A percentile compares a stretch with the other conserved stretches of the same genome.
phyloP scores from a whole-genome alignment of 2,329 filamentous ascomycete genomes.

The Epichloe typhina region DNA sequence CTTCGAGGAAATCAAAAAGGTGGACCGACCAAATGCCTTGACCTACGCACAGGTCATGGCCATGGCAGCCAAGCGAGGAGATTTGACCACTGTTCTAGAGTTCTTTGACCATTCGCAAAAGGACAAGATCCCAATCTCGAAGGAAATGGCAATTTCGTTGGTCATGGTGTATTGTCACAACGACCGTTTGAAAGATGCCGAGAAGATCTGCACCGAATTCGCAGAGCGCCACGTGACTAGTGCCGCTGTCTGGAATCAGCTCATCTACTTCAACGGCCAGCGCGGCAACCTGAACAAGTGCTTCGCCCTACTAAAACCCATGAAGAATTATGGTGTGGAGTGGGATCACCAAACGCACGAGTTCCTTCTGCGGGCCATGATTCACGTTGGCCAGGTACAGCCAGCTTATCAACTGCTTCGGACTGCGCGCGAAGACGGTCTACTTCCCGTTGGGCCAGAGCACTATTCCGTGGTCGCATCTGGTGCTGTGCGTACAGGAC shows the following conservation, averaged over 20 bases:
- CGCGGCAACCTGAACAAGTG: constrained; percentile 39
- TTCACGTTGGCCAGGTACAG: constrained; percentile 34
- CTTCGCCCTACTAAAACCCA: constrained; percentile 33
- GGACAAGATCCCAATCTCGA: constrained; percentile 34
- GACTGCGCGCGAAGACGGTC: constrained; percentile 26
- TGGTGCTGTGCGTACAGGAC: constrained; percentile 32
- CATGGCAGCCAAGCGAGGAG: constrained; percentile 56
- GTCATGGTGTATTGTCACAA: constrained; percentile 51
- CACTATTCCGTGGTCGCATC: constrained; percentile 43
- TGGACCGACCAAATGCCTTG: constrained; percentile 41
- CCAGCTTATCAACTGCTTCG: constrained; percentile 36
- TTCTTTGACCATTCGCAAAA: constrained; percentile 50
- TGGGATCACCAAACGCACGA: constrained; percentile 39
- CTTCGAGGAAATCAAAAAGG: constrained; percentile 46
- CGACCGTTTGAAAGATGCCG: constrained; percentile 22
- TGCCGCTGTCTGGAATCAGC: constrained; percentile 63
- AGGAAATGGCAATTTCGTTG: constrained; percentile 48
- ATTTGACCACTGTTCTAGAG: constrained; percentile 54
- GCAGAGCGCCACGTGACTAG: constrained; percentile 35
- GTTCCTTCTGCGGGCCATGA: constrained; percentile 34
- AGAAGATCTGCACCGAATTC: constrained; percentile 32
- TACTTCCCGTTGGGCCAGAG: constrained; percentile 32
- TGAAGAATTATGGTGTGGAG: constrained; percentile 32
- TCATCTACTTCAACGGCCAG: constrained; percentile 57
- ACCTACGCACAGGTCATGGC: constrained; percentile 65